Evolutionary conservation across 768 basidiomycete genomes (phyloP), one percentile per base, ranked within the genome.

Genomic region (Pisolithus sp.): DNA sequence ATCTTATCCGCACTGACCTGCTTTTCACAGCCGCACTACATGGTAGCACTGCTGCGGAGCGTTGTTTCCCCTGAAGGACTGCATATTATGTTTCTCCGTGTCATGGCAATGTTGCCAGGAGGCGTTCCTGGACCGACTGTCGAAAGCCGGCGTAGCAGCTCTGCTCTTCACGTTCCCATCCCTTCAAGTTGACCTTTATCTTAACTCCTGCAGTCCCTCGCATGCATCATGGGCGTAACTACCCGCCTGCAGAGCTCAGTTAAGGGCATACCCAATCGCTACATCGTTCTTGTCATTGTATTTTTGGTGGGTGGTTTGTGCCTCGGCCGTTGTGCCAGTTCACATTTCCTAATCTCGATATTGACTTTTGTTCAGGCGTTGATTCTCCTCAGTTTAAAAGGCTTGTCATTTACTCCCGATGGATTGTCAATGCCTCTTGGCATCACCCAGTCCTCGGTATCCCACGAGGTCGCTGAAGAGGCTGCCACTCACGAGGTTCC

Each of bases 221-320:
- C 23, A 7, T 15, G 8, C 13, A 26, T 13, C 10, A 45, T 45
- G 43, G 17, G 13, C 24, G 43, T 28, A 6, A 28, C 15, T 3
- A 23, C 23, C 43, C 43, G 28, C 6, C 43, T 45, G 15, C 43
- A 28, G 24, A 31, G 46, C 28, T 18, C 20, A 15, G 26, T 34
- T 3, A 64, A 62, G 60, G 49, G 48, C 18, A 41, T 64, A 49
- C 57, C 57, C 0, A 26, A 56, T 50, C 64, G 64, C 18, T 44
- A 64, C 58, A 54, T 59, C 31, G 24, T 55, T 17, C 18, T 56
- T 42, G 59, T 53, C 21, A 17, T 49, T 15, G 38, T 47, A 46
- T 21, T 65, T 37, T 13, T 66, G 4, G 64, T 65, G 55, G 58
- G 64, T 55, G 38, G 18, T 26, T 26, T 26, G 5, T 26, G n/a